phyloP scores from a whole-genome alignment of 228 moss, liverwort and hornwort genomes.

The Sphagnum magellanicum region DNA sequence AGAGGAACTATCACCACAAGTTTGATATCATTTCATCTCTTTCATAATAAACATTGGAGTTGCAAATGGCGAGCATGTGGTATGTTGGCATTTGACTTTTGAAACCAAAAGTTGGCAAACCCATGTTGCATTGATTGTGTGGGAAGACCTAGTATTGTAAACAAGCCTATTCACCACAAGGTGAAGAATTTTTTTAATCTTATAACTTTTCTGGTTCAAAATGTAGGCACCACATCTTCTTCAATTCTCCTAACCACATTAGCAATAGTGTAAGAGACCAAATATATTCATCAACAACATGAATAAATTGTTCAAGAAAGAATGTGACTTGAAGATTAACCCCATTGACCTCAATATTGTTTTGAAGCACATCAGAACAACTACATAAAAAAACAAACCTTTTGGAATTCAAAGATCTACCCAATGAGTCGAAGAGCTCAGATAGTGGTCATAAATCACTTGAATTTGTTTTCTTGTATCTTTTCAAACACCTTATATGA shows the following conservation, averaged over 20 bases:
- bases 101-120: not conserved
- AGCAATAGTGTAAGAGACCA: slow-evolving; percentile 63
- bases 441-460: not conserved
- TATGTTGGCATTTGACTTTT: slow-evolving; percentile 30
- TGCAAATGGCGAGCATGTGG: slow-evolving; percentile 73
- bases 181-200: too few relatives aligned
- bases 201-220: not conserved
- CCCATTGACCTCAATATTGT: slow-evolving; percentile 85
- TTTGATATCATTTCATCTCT: slow-evolving; percentile 87
- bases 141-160: not conserved
- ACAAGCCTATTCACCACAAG: not conserved
- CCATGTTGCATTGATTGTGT: not conserved
- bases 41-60: slow-evolving; percentile 93
- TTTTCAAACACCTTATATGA: too few relatives aligned
- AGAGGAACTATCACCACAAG: slow-evolving; percentile 77
- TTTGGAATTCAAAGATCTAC: not conserved
- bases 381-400: not conserved
- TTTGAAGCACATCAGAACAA: slow-evolving; percentile 49
- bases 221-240: slow-evolving; percentile 73
- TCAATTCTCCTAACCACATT: slow-evolving; percentile 77
- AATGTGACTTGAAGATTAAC: slow-evolving; percentile 51
- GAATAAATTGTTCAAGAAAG: slow-evolving; percentile 55
- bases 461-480: not conserved
- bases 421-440: not conserved
- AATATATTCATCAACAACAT: slow-evolving; percentile 52